These are phyloP conservation scores for Yarrowia deformans DNA, from an alignment of 805 yeast genomes.

Conservation along the genomic window DNA sequence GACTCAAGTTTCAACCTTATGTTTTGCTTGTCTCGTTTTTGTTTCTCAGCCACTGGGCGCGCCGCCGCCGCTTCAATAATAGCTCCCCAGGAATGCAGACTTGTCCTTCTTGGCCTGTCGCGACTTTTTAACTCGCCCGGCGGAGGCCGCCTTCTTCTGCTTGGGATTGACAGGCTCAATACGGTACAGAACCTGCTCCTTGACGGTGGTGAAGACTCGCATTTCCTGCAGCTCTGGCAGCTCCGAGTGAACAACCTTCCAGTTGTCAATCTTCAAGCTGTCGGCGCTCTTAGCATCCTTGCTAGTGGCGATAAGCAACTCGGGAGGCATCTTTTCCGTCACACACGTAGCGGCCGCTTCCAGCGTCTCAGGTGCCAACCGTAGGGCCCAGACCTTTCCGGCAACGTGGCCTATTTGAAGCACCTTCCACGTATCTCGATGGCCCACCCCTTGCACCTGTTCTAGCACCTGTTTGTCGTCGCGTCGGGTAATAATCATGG, in stretches of 20 bases:
- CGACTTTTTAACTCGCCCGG: constrained; percentile 18
- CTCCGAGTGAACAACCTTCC: neutral
- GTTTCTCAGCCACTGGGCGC: neutral
- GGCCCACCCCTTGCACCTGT: constrained; percentile 17
- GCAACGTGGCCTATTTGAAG: constrained; percentile 24
- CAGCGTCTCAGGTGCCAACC: constrained; percentile 7
- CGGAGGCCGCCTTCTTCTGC: constrained; percentile 24
- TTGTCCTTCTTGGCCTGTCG: constrained; percentile 37
- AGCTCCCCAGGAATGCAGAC: constrained; percentile 22
- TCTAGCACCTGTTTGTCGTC: constrained; percentile 1
- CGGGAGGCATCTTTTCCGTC: constrained; percentile 23
- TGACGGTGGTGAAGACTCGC: constrained; percentile 13
- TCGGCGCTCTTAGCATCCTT: constrained; percentile 18
- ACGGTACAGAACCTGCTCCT: constrained; percentile 33
- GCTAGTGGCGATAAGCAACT: constrained; percentile 31
- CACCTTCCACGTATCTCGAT: constrained; percentile 16
- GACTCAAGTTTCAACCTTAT: constrained; percentile 11
- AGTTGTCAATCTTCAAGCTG: constrained; percentile 15
- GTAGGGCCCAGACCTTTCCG: constrained; percentile 25
- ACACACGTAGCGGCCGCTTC: constrained; percentile 2
- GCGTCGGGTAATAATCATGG: constrained; percentile 18
- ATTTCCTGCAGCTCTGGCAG: neutral
- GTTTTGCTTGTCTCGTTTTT: neutral
- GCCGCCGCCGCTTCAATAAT: constrained; percentile 2
- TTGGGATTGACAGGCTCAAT: constrained; percentile 31